Conservation (phyloP, 2,329 filamentous ascomycete genomes). For the Whalleya microplaca region DNA sequence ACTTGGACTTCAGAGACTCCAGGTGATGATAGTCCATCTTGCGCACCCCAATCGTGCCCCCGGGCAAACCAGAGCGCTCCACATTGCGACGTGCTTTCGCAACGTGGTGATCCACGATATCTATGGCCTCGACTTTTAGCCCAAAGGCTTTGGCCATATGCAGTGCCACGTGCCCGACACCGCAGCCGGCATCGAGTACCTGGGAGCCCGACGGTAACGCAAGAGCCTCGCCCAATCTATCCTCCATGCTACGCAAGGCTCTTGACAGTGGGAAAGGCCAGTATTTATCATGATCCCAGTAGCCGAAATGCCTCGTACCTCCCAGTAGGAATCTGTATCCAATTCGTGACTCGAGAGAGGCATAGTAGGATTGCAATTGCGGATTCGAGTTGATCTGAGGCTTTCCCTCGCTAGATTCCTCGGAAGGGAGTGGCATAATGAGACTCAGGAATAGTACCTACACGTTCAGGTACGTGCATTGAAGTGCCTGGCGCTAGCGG, state of each 20-base stretch:
- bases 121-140: constrained; percentile 49
- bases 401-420: not conserved
- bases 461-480: no score
- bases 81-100: constrained; percentile 47
- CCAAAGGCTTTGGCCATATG: constrained; percentile 47
- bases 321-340: constrained; percentile 49
- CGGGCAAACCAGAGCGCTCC: constrained; percentile 35
- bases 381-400: constrained; percentile 44
- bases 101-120: constrained; percentile 53
- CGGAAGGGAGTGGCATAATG: no score
- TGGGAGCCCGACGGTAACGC: constrained; percentile 42
- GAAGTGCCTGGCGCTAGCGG: no score
- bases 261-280: constrained; percentile 52
- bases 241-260: constrained; percentile 53
- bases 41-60: constrained; percentile 42
- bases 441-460: no score
- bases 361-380: constrained; percentile 49
- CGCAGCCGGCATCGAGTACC: constrained; percentile 58
- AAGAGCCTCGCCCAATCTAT: constrained; percentile 46
- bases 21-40: constrained; percentile 58
- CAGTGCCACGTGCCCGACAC: constrained; percentile 53
- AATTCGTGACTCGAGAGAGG: constrained; percentile 48
- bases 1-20: constrained; percentile 40
- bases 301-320: constrained; percentile 54
- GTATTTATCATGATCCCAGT: constrained; percentile 48